phyloP scores from a whole-genome alignment of 306 rosid genomes.

The Acmispon strigosus region DNA sequence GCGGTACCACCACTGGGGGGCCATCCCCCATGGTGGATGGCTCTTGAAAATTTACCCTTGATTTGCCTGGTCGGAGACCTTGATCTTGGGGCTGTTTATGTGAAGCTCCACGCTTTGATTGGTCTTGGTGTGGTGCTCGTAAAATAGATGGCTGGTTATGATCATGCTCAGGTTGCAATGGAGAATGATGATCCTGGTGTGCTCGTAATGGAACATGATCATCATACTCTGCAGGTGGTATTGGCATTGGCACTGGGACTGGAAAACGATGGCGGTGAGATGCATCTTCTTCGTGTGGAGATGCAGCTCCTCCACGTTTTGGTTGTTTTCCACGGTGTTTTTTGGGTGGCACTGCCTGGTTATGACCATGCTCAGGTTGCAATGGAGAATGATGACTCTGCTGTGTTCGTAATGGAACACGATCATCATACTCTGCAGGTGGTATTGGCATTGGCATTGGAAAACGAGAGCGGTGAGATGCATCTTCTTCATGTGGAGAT shows the following conservation, averaged over 20 bases:
- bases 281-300: not conserved
- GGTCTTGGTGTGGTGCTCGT: not conserved
- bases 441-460: not conserved
- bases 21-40: not conserved
- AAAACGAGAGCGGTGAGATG: not conserved
- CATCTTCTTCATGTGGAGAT: not conserved
- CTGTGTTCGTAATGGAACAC: not conserved
- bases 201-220: not conserved
- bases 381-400: not conserved
- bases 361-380: not conserved
- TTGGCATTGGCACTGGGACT: not conserved
- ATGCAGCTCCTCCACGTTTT: not conserved
- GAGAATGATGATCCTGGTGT: not conserved
- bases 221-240: not conserved
- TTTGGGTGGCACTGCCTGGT: not conserved
- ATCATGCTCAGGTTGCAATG: not conserved
- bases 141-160: not conserved
- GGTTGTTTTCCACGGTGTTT: conserved; percentile 10
- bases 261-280: not conserved
- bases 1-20: not conserved
- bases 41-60: conserved; percentile 25
- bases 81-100: conserved; percentile 7
- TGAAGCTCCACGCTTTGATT: not conserved
- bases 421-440: not conserved
- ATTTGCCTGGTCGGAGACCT: not conserved